Evolutionary conservation across 2,329 filamentous ascomycete species (phyloP), one percentile per base, ranked within the genome.

Genomic region (Canariomyces notabilis): DNA sequence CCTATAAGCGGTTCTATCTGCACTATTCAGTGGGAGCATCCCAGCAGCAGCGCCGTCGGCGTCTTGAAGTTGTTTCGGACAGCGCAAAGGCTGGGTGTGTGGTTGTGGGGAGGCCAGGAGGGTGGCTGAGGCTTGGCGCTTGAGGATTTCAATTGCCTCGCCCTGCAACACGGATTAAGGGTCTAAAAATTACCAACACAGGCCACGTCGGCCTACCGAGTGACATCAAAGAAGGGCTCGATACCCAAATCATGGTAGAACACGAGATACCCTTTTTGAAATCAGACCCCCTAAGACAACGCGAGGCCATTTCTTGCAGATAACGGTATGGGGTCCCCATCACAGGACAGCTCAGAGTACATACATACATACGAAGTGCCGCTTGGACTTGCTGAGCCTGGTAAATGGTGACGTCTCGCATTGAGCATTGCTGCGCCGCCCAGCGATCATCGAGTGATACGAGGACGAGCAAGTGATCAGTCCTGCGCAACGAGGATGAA

Each of bases 381-480:
- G n/a, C 31, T 21, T 11, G 41, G 34, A 31, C 20, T 6, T 29
- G 26, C 26, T 29, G 14, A 29, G 26, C 6, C 26, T 35, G 32
- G 26, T 29, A n/a, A n/a, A n/a, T n/a, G n/a, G 40, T 48, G 48
- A 48, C 41, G 44, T 50, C 41, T 33, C 35, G 41, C 51, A 46
- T 44, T 48, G 38, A 23, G 44, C 44, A 50, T 36, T 21, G 44
- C 37, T 39, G 23, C 39, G 41, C 40, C 49, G n/a, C 43, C 46
- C 22, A 38, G 51, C 37, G 51, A 54, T 54, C 51, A 16, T 12
- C 51, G 31, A n/a, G 37, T 9, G 29, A 37, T 44, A 33, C 46
- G 46, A 48, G 43, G 32, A 40, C 37, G 29, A 16, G 37, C 34
- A 43, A 26, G 4, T 20, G 23, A 20, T n/a, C 9, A 20, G 4